These are phyloP conservation scores for Aspergillus sp. DNA, from an alignment of 2,329 filamentous ascomycete species.

Conservation along the genomic window DNA sequence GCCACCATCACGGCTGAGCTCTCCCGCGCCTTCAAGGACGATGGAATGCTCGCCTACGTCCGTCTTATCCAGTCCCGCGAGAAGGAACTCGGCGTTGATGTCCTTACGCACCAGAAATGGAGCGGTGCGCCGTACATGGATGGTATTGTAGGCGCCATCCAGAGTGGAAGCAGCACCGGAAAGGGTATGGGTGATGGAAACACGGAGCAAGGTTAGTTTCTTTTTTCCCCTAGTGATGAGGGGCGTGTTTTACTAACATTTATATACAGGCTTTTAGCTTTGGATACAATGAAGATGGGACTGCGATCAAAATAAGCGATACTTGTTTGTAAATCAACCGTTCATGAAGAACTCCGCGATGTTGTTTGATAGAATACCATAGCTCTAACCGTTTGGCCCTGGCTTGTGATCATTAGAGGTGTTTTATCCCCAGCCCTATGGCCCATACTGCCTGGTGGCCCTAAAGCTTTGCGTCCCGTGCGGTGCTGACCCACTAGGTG, in stretches of 20 bases:
- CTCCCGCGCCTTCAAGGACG: constrained; percentile 77
- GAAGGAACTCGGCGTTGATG: constrained; percentile 87
- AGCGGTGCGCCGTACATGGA: constrained; percentile 75
- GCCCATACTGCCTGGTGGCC: too few species aligned
- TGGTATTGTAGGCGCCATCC: constrained; percentile 83
- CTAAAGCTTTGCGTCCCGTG: too few species aligned
- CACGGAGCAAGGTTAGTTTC: constrained; percentile 63
- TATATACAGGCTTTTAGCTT: background rate
- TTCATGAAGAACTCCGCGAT: background rate
- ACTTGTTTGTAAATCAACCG: background rate
- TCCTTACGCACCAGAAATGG: constrained; percentile 89
- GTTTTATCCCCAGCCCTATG: too few species aligned
- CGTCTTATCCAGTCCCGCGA: constrained; percentile 84
- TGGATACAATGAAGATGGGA: background rate
- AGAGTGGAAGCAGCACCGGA: constrained; percentile 84
- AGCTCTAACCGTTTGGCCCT: too few species aligned
- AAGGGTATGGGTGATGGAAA: constrained; percentile 95
- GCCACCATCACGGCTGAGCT: constrained; percentile 71
- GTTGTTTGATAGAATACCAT: background rate
- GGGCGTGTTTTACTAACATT: background rate
- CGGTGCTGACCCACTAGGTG: too few species aligned
- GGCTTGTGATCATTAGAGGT: too few species aligned
- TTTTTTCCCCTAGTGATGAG: background rate
- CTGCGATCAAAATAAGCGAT: too few species aligned
- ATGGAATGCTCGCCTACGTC: constrained; percentile 98